Evolutionary conservation across 148 eudicot species (phyloP).

Genomic region (Camellia sinensis): DNA sequence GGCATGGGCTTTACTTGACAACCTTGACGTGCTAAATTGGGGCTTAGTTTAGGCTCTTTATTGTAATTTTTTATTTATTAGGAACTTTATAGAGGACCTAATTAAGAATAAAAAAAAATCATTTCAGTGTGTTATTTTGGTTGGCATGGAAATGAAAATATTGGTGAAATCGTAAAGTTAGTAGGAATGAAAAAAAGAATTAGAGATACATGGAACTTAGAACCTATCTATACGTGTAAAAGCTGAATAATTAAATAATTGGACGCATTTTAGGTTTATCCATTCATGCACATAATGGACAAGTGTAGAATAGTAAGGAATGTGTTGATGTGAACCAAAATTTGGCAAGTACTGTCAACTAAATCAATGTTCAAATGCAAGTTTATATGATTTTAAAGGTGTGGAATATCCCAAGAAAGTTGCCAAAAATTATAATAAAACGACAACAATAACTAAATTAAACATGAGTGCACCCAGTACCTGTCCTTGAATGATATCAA

Average conservation of each 20-base stretch:
- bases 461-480: not conserved
- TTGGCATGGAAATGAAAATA: not conserved
- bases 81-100: not conserved
- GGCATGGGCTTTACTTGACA: not conserved
- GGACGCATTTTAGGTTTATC: not conserved
- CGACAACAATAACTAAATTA: not conserved
- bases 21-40: not conserved
- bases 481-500: not conserved
- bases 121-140: not conserved
- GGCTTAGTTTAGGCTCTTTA: not conserved
- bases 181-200: not conserved
- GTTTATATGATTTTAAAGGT: not conserved
- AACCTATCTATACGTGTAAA: not conserved
- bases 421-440: not conserved
- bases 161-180: not conserved
- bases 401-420: not conserved
- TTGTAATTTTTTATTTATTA: constrained; percentile 4
- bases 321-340: not conserved
- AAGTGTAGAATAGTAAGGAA: too few relatives aligned
- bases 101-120: not conserved
- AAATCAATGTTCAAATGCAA: not conserved
- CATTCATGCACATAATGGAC: too few relatives aligned
- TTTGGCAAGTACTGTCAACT: not conserved
- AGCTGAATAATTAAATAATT: constrained; percentile 5
- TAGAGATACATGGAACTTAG: not conserved